phyloP scores from a whole-genome alignment of 345 rosid species.

The Dovyalis caffra region DNA sequence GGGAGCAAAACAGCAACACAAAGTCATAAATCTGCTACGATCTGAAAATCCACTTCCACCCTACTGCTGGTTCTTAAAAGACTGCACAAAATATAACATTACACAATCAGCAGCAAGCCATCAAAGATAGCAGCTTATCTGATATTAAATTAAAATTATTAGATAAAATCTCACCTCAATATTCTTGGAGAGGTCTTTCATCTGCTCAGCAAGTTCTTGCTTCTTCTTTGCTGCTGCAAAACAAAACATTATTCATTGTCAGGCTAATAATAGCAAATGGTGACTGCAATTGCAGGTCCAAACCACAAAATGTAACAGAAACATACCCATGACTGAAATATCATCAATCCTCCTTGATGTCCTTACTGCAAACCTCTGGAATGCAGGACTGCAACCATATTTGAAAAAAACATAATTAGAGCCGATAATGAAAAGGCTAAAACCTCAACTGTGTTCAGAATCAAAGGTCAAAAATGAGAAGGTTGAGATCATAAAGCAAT shows the following conservation, averaged over 20 bases:
- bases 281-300: not conserved
- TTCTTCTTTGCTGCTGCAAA: constrained; percentile 53
- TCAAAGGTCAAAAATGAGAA: not conserved
- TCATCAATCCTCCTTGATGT: constrained; percentile 70
- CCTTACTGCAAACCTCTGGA: constrained; percentile 90
- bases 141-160: not conserved
- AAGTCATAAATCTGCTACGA: not conserved
- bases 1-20: not conserved
- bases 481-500: not conserved
- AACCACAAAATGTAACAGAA: not conserved
- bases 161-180: constrained; percentile 29
- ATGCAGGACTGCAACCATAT: constrained; percentile 52
- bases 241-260: not conserved
- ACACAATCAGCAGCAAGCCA: not conserved
- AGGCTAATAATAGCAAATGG: not conserved
- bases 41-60: not conserved
- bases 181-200: constrained; percentile 54
- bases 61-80: constrained; percentile 31
- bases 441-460: not conserved
- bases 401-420: not conserved
- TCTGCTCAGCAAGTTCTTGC: constrained; percentile 54
- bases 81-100: constrained; percentile 27
- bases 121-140: not conserved
- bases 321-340: constrained; percentile 51
- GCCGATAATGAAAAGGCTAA: not conserved